These are phyloP conservation scores for Neurospora tetraspora DNA, from an alignment of 495 filamentous ascomycete species.

Conservation along the genomic window DNA sequence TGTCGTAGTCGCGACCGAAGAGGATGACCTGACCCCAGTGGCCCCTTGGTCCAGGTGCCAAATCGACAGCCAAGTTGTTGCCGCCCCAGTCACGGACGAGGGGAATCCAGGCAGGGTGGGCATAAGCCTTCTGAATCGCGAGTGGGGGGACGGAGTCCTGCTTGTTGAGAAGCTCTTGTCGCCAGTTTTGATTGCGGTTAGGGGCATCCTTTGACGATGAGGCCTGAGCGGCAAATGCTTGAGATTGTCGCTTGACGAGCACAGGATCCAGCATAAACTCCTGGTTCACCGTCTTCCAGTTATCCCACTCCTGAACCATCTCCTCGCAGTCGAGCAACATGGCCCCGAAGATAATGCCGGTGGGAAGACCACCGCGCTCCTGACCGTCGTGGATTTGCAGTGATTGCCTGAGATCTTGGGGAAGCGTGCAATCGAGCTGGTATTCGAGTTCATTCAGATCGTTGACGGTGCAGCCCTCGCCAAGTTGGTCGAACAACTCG, in stretches of 20 bases:
- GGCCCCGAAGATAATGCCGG: conserved; percentile 81
- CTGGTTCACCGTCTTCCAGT: conserved; percentile 87
- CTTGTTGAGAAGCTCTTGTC: conserved; percentile 70
- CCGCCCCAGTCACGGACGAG: conserved; percentile 96
- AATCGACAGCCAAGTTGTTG: conserved; percentile 89
- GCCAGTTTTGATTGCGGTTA: conserved; percentile 57
- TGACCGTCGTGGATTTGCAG: conserved; percentile 88
- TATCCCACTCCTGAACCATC: conserved; percentile 94
- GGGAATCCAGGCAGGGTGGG: conserved; percentile 92
- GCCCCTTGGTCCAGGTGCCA: conserved; percentile 83
- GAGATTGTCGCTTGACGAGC: conserved; percentile 21
- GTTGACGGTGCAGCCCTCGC: conserved; percentile 83
- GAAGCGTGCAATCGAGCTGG: conserved; percentile 87
- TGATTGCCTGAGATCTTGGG: conserved; percentile 88
- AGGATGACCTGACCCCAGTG: conserved; percentile 96
- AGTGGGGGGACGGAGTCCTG: conserved; percentile 84
- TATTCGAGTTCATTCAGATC: conserved; percentile 97
- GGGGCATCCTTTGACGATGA: conserved; percentile 36
- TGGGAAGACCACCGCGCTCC: conserved; percentile 83
- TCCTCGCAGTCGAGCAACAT: conserved; percentile 99
- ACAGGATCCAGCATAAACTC: conserved; percentile 61
- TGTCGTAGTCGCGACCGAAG: conserved; percentile 95
- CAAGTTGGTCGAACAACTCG: conserved; percentile 86
- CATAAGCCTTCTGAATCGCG: conserved; percentile 85
- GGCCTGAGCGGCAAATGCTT: conserved; percentile 32